Conservation (phyloP, 2,329 filamentous ascomycete genomes). For the Sordariomycetes sp. region DNA sequence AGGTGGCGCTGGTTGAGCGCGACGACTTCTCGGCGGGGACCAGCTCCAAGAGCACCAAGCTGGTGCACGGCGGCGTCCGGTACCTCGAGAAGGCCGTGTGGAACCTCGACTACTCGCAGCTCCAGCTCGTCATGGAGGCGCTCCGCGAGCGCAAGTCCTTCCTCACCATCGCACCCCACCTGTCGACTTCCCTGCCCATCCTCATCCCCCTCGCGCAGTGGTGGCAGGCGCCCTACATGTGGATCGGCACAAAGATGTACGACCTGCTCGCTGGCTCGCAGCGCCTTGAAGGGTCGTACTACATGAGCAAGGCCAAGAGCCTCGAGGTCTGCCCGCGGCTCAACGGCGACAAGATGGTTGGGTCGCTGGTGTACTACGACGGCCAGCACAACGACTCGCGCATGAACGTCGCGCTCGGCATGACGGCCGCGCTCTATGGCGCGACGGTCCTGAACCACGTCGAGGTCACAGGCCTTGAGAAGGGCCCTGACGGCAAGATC, state of each 20-base stretch:
- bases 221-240: conserved; percentile 72
- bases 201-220: conserved; percentile 72
- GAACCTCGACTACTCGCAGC: conserved; percentile 76
- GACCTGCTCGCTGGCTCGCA: conserved; percentile 71
- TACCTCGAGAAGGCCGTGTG: conserved; percentile 80
- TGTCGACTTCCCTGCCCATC: conserved; percentile 70
- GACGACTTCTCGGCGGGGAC: conserved; percentile 76
- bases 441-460: conserved; percentile 71
- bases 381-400: conserved; percentile 78
- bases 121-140: conserved; percentile 68
- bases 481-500: conserved; percentile 55
- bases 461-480: conserved; percentile 62
- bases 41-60: conserved; percentile 77
- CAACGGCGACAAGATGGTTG: conserved; percentile 56
- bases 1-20: conserved; percentile 68
- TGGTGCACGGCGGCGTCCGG: conserved; percentile 73
- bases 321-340: conserved; percentile 69
- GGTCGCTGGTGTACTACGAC: conserved; percentile 76
- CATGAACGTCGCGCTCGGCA: conserved; percentile 74
- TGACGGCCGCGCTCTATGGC: conserved; percentile 70
- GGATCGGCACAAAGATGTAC: conserved; percentile 62
- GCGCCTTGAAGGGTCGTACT: conserved; percentile 75
- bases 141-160: conserved; percentile 75
- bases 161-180: conserved; percentile 68
- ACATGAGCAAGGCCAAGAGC: conserved; percentile 64